Base-by-base conservation (phyloP, 1,284 basidiomycete species). In the Trametes hirsuta region DNA sequence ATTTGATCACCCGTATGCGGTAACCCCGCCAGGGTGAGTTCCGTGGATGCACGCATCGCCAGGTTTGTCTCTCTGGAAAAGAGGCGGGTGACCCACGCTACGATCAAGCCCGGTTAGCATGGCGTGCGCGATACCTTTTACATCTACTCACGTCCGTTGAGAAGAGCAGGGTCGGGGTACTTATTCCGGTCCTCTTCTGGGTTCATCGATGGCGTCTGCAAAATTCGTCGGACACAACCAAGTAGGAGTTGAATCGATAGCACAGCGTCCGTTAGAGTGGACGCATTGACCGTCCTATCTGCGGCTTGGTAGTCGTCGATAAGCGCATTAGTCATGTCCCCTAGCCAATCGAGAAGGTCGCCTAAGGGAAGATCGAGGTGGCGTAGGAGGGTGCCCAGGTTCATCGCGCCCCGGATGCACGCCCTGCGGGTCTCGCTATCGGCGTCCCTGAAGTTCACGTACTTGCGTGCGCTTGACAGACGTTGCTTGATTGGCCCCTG, bases 371-470 rank as follows among this genome's bases (percentile, higher is more conserved):
- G 72, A 0, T 73, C 70, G 48, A 89, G 83, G 59, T 88, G 84
- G 21, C 85, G 81, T 66, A 89, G 80, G 11, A 94, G 81, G 24
- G 87, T 84, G 0, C 84, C 85, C 21, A 94, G 83, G 70, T 91
- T 86, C 82, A 91, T 88, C 70, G 92, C 79, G 0, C 92, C 93
- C 8, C 92, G 85, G 52, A 98, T 85, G 66, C 86, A 85, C 9
- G 88, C 85, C 35, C 86, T 75, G 14, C 94, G 86, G 0, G 90
- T 90, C n/a, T 83, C 79, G 24, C 82, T 76, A 68, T 94, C 90
- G 0, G 89, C 89, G 15, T 82, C 75, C 22, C 78, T 76, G 72
- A 97, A 96, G 48, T 80, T 78, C 47, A 95, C 80, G 57, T 90
- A 93, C 34, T 80, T 80, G 37, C 82, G 85, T 11, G 88, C 88